Evolutionary conservation across 1,139 yeast species (phyloP).

Genomic region (Blastobotrys capitulatus): DNA sequence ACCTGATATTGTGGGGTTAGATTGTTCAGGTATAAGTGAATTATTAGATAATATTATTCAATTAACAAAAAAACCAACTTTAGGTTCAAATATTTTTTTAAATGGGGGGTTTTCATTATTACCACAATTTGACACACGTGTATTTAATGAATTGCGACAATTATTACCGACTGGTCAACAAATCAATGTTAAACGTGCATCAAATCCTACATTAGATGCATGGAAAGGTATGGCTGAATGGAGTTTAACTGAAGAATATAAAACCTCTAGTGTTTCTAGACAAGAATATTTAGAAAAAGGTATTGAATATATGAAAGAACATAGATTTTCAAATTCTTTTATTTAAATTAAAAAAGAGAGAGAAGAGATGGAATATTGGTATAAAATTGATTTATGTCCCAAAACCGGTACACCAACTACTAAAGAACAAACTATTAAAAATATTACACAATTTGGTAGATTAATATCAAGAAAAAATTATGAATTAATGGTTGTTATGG

Average conservation of each 20-base stretch:
- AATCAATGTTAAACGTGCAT: conserved; percentile 57
- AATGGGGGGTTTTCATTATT: conserved; percentile 82
- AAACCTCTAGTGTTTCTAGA: conserved; percentile 51
- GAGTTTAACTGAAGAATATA: conserved; percentile 47
- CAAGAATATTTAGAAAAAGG: conserved; percentile 86
- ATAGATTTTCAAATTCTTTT: conserved; percentile 61
- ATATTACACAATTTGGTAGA: neutral
- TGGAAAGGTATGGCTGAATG: conserved; percentile 95
- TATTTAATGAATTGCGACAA: conserved; percentile 58
- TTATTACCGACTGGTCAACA: conserved; percentile 67
- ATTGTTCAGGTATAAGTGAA: conserved; percentile 89
- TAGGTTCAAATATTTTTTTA: conserved; percentile 50
- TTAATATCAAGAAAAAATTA: neutral
- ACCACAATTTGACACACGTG: conserved; percentile 60
- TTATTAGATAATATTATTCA: conserved; percentile 59
- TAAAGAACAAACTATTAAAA: neutral
- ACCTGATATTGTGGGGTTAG: conserved; percentile 93
- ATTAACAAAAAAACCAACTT: neutral
- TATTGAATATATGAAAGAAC: conserved; percentile 82
- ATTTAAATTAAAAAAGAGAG: conserved; percentile 5
- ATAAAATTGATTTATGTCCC: neutral
- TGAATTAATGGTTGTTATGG: conserved; percentile 6
- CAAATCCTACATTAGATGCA: conserved; percentile 68
- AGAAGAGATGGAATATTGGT: conserved; percentile 63
- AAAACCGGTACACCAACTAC: neutral